A percentile compares a stretch with the other conserved stretches of the same genome.
Evolutionary conservation across 2,329 filamentous ascomycete genomes (phyloP).

Genomic region (Arthrobotrys musiformis): DNA sequence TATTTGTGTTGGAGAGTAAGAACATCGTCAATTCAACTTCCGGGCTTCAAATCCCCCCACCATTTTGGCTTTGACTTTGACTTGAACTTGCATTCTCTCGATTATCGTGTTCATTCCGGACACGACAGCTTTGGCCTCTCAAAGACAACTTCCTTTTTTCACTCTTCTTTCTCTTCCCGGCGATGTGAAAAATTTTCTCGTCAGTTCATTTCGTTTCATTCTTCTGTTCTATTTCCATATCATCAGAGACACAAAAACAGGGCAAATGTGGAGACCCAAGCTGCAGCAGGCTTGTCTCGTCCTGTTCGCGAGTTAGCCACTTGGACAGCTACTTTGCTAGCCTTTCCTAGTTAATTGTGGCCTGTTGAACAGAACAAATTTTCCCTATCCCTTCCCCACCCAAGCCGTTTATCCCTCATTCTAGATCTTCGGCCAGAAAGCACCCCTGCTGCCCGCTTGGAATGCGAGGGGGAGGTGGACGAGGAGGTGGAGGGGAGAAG

Average conservation of each 20-base stretch:
- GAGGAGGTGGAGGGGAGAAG: too few relatives aligned
- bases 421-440: slow-evolving; percentile 55
- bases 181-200: slow-evolving; percentile 7
- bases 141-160: not conserved
- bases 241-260: slow-evolving; percentile 22
- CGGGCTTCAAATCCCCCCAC: not conserved
- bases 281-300: too few relatives aligned
- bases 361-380: slow-evolving; percentile 33
- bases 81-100: not conserved
- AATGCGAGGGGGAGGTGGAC: too few relatives aligned
- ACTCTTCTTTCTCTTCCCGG: not conserved
- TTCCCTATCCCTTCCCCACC: slow-evolving; percentile 19
- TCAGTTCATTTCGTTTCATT: not conserved
- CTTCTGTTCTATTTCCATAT: slow-evolving; percentile 2
- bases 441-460: slow-evolving; percentile 51
- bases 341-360: too few relatives aligned
- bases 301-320: too few relatives aligned
- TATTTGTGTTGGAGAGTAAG: slow-evolving; percentile 17
- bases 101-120: slow-evolving; percentile 5
- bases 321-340: too few relatives aligned
- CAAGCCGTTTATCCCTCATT: slow-evolving; percentile 54
- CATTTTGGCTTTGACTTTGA: too few relatives aligned
- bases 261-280: slow-evolving; percentile 13
- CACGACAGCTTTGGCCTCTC: not conserved
- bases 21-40: not conserved